A percentile compares a stretch with the other conserved stretches of the same genome.
phyloP scores from a whole-genome alignment of 2,329 filamentous ascomycete genomes.

The Microdochium paspali region DNA sequence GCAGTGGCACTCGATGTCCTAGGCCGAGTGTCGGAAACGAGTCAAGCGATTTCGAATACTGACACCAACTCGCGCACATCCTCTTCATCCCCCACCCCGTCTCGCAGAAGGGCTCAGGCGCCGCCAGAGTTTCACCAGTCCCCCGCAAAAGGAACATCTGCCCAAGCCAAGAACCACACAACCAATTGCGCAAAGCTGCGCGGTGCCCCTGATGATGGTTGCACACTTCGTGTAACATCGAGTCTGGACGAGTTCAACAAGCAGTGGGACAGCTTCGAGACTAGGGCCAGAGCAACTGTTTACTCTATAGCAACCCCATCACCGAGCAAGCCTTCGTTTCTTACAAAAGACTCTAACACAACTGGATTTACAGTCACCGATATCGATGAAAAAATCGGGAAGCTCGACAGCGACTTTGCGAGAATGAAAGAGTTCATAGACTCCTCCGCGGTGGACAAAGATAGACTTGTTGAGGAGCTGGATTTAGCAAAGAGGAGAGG shows the following conservation, averaged over 20 bases:
- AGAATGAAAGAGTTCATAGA: constrained; percentile 65
- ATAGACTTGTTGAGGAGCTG: constrained; percentile 63
- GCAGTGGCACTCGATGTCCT: not conserved
- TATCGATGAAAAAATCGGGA: constrained; percentile 64
- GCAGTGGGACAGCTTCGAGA: constrained; percentile 14
- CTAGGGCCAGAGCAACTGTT: constrained; percentile 20
- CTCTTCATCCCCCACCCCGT: too few species aligned
- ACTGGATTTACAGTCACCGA: constrained; percentile 63
- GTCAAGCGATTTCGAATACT: not conserved
- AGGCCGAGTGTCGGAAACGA: not conserved
- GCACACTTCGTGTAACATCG: constrained; percentile 23
- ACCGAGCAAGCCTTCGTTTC: constrained; percentile 41
- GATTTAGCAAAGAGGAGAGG: constrained; percentile 66
- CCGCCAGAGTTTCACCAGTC: too few species aligned
- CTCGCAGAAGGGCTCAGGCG: too few species aligned
- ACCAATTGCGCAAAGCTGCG: constrained; percentile 1
- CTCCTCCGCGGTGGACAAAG: constrained; percentile 57
- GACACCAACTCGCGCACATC: not conserved
- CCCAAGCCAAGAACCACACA: constrained; percentile 7
- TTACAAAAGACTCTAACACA: constrained; percentile 68
- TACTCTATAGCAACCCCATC: constrained; percentile 26
- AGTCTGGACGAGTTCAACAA: constrained; percentile 17
- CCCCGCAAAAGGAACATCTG: too few species aligned
- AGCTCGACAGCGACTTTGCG: constrained; percentile 67
- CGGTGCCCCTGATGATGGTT: constrained; percentile 4